Evolutionary conservation across 768 basidiomycete genomes (phyloP), one percentile per base, ranked within the genome.

Genomic region (Gloeophyllum trabeum): DNA sequence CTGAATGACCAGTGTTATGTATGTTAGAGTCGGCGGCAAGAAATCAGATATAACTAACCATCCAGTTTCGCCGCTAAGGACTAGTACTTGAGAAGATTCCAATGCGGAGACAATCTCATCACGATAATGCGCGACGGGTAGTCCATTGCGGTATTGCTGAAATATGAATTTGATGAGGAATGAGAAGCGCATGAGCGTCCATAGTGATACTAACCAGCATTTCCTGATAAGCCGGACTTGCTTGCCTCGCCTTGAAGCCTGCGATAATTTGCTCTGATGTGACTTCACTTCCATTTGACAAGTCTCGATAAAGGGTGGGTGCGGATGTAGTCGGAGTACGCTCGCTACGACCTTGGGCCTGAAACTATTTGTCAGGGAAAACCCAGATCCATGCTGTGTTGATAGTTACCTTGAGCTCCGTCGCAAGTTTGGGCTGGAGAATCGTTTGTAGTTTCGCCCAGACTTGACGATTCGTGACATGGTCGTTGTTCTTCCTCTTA

Each of bases 91-190:
- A 3, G 81, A 79, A 10, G 64, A 56, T 40, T 86, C 80, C 40
- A 99, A 64, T 0, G 72, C 70, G 4, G 71, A 62, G 20, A 86
- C 61, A 41, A 97, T 94, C 21, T 75, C 63, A 10, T 81, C 56
- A 24, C 90, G 75, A 62, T 88, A 90, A 22, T 69, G 65, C 6
- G 92, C 88, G 52, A 99, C 98, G 1, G 94, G 94, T 2, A 99
- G 65, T 7, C 58, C 65, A 40, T 82, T 78, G 26, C 96, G 79
- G 54, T 88, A 81, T 16, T 53, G 50, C 91, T 93, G n/a, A n/a
- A n/a, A n/a, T n/a, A 50, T 20, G 37, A 16, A 30, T 25, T 10
- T 32, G 16, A 10, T 16, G 10, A 10, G 10, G 16, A 32, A 16
- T 16, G 28, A 32, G 10, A 10, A 10, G 28, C 10, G 28, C 28